A percentile compares a stretch with the other conserved stretches of the same genome.
phyloP scores from a whole-genome alignment of 495 filamentous ascomycete genomes.

The Pseudevernia furfuracea region DNA sequence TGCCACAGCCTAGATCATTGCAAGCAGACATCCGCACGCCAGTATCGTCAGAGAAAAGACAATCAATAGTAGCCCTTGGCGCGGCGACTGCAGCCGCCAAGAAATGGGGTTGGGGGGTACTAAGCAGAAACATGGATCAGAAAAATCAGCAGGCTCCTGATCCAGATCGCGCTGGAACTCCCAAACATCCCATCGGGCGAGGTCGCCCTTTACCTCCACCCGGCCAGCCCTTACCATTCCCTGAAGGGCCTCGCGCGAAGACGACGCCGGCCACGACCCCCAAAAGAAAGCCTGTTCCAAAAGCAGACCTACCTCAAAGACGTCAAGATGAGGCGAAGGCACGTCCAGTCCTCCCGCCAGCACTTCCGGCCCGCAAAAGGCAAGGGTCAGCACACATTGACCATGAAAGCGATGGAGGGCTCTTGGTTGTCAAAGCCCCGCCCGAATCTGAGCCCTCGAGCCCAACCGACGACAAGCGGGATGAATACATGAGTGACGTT shows the following conservation, averaged over 20 bases:
- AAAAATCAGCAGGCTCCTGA: slow-evolving; percentile 29
- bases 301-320: slow-evolving; percentile 33
- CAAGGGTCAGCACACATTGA: slow-evolving; percentile 28
- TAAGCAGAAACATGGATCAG: slow-evolving; percentile 50
- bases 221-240: slow-evolving; percentile 63
- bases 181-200: slow-evolving; percentile 63
- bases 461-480: slow-evolving; percentile 28
- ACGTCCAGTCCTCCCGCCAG: slow-evolving; percentile 29
- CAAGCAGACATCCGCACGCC: slow-evolving; percentile 13
- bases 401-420: slow-evolving; percentile 31
- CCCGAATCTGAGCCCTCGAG: slow-evolving; percentile 45
- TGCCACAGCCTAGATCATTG: slow-evolving; percentile 11
- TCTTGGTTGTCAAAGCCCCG: slow-evolving; percentile 48
- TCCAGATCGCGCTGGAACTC: slow-evolving; percentile 43
- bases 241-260: slow-evolving; percentile 56
- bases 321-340: slow-evolving; percentile 25
- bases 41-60: slow-evolving; percentile 11
- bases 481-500: neutral
- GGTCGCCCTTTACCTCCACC: slow-evolving; percentile 48
- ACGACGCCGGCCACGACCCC: slow-evolving; percentile 49
- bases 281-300: slow-evolving; percentile 52
- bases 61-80: slow-evolving; percentile 50
- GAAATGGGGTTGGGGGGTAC: slow-evolving; percentile 73
- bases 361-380: slow-evolving; percentile 35
- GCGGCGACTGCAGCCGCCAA: slow-evolving; percentile 71